A percentile compares a stretch with the other conserved stretches of the same genome.
phyloP scores from a whole-genome alignment of 768 basidiomycete species.

The Psilocybe sp. region DNA sequence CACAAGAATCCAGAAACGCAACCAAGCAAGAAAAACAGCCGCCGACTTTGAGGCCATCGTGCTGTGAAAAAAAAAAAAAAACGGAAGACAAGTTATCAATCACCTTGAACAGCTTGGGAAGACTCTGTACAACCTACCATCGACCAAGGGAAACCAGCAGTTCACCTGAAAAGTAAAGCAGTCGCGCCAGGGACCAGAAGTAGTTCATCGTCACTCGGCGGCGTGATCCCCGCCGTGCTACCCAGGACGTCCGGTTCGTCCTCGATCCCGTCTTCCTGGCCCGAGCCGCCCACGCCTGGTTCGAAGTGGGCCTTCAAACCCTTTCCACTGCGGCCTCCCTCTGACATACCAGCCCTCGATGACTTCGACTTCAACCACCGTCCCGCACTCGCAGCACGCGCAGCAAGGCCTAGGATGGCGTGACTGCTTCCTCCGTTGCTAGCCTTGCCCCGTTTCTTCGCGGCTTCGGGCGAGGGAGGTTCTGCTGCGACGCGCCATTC shows the following conservation, averaged over 20 bases:
- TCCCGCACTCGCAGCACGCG: conserved; percentile 1
- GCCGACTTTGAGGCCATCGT: no score
- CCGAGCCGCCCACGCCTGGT: conserved; percentile 8
- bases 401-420: not conserved
- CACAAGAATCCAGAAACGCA: no score
- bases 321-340: conserved; percentile 11
- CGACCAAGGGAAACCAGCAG: no score
- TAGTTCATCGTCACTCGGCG: conserved; percentile 22
- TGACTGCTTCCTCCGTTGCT: not conserved
- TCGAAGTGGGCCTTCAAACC: conserved; percentile 10
- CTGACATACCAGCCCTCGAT: not conserved
- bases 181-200: conserved; percentile 14
- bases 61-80: not conserved
- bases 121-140: no score
- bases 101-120: no score
- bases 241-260: not conserved
- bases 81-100: conserved; percentile 12
- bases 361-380: not conserved
- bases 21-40: no score
- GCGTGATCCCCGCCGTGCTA: conserved; percentile 5
- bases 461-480: conserved; percentile 32
- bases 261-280: conserved; percentile 10
- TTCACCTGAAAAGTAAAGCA: conserved; percentile 3
- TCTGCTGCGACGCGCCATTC: conserved; percentile 34
- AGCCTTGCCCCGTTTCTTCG: conserved; percentile 17